A percentile compares a stretch with the other conserved stretches of the same genome.
Conservation (phyloP, 2,329 filamentous ascomycete species). For the Colletotrichum sp. region DNA sequence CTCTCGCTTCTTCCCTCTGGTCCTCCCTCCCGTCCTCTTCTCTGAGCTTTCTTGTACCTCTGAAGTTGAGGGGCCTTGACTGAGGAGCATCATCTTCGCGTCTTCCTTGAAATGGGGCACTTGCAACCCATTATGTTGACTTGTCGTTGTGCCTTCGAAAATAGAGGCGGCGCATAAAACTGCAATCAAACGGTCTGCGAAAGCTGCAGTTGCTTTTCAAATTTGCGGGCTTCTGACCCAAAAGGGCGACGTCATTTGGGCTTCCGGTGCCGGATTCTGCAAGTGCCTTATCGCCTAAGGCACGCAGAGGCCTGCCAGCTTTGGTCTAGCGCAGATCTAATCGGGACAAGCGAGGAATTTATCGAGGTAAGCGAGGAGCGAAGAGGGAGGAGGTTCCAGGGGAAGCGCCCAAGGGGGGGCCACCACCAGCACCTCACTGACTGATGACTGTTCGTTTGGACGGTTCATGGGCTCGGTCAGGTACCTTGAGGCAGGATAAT, state of each 20-base stretch:
- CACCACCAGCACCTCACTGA: background rate
- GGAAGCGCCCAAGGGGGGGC: background rate
- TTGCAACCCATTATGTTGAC: background rate
- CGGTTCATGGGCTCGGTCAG: background rate
- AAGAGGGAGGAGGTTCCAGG: background rate
- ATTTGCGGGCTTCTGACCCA: background rate
- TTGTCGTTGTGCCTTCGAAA: background rate
- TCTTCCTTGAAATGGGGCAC: background rate
- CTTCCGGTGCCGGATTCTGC: background rate
- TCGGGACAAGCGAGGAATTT: background rate
- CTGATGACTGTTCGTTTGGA: background rate
- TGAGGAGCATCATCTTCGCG: background rate
- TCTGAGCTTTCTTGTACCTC: background rate
- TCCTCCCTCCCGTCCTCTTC: background rate
- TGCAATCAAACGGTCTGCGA: background rate
- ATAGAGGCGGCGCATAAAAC: background rate
- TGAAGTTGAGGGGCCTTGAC: background rate
- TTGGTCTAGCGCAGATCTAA: slow-evolving; percentile 7
- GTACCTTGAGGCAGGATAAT: background rate
- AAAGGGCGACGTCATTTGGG: slow-evolving; percentile 13
- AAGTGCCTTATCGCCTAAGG: slow-evolving; percentile 17
- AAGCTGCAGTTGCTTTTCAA: background rate
- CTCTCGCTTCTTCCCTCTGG: background rate
- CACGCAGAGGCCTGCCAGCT: background rate
- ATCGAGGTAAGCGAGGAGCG: background rate